These are phyloP conservation scores for Fusarium marasasianum DNA, from an alignment of 2,329 filamentous ascomycete species.

Conservation along the genomic window DNA sequence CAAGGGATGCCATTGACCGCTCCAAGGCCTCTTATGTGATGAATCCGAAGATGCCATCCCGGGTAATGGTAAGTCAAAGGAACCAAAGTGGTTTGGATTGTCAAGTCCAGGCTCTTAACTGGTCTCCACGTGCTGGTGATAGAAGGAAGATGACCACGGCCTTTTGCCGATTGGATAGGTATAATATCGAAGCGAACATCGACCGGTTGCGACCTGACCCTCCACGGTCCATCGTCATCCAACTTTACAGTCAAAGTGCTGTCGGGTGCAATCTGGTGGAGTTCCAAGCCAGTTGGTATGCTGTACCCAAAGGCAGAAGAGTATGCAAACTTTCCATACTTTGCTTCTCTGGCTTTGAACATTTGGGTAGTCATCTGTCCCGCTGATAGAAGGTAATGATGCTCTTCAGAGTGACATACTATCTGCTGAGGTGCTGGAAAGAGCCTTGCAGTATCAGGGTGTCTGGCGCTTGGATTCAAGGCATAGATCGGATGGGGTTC, in stretches of 20 bases:
- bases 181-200: background rate
- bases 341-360: constrained; percentile 53
- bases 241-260: constrained; percentile 42
- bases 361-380: constrained; percentile 51
- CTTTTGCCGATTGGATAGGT: background rate
- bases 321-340: constrained; percentile 59
- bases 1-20: background rate
- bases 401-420: constrained; percentile 50
- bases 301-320: constrained; percentile 58
- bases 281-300: constrained; percentile 49
- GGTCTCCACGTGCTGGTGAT: constrained; percentile 10
- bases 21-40: constrained; percentile 5
- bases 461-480: background rate
- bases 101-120: constrained; percentile 33
- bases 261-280: constrained; percentile 48
- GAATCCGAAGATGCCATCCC: constrained; percentile 47
- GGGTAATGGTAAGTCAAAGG: constrained; percentile 44
- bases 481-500: constrained; percentile 29
- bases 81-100: constrained; percentile 41
- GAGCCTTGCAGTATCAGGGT: background rate
- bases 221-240: constrained; percentile 45
- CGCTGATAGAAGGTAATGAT: constrained; percentile 54
- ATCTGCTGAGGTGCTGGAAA: constrained; percentile 53
- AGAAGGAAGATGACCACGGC: background rate
- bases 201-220: constrained; percentile 39